Base-by-base conservation (phyloP, 345 rosid species). In the Mangifera indica region DNA sequence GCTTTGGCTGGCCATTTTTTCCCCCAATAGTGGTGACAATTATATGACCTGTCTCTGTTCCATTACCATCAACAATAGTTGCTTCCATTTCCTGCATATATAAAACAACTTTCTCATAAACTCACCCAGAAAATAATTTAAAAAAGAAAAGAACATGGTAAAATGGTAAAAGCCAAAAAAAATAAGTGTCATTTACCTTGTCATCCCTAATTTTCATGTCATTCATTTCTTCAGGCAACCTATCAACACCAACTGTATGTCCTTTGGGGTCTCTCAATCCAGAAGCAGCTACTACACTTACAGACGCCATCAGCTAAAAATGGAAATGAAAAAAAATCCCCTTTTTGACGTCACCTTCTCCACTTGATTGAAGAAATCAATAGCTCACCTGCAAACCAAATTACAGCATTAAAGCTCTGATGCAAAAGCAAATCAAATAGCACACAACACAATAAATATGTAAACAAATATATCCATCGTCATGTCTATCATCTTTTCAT, bases 191-290 rank as follows among this genome's bases (percentile, higher is more conserved):
- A 25, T 20, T 51, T 77, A 92, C 97, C 88, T 88, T 92, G 67
- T 92, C 97, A 70, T 92, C 97, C 77, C 88, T 86, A 64, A 93
- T 93, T 72, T 87, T 94, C 98, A 94, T 92, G 77, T 85, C 90
- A 62, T 90, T 94, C 87, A 92, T 87, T 82, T 90, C 96, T 25
- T 84, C 86, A 24, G 98, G 98, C 78, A 94, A 81, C 79, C 81
- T 87, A 85, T 90, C 98, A 56, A 85, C 90, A 70, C 88, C 87
- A 26, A 74, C 77, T 29, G 80, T 51, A 72, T 87, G 84, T 67
- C 83, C 88, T 69, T 63, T 73, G 52, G 83, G 78, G 63, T 84
- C 89, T 80, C 91, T 84, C 68, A 85, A 77, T 63, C 89, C 89
- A 58, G 86, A 77, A 69, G 84, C 46, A 20, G 91, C 85, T 55